Percentiles rank a stretch among this genome's conserved stretches.
Evolutionary conservation across 176 grass and related monocot species (phyloP).

Genomic region (Otatea glauca): DNA sequence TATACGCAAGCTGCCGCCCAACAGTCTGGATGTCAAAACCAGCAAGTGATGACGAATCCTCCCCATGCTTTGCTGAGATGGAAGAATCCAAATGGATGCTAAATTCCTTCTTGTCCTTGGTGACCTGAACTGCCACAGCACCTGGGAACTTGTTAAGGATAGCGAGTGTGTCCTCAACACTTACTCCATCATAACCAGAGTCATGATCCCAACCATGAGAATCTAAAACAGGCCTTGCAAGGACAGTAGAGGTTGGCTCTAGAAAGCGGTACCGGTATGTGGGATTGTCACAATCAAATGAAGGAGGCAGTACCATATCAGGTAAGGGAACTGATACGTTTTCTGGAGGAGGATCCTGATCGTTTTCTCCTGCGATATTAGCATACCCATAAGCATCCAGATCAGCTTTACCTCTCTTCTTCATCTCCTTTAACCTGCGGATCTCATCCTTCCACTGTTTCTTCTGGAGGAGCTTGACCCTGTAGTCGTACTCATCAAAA

Average conservation of each 20-base stretch:
- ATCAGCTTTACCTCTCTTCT: conserved; percentile 67
- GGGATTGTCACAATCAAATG: conserved; percentile 83
- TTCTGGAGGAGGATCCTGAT: conserved; percentile 85
- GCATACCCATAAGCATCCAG: conserved; percentile 62
- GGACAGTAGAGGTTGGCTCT: conserved; percentile 69
- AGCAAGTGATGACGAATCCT: conserved; percentile 77
- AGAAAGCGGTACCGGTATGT: conserved; percentile 89
- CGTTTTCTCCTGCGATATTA: conserved; percentile 56
- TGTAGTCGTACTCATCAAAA: conserved; percentile 98
- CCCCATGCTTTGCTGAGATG: conserved; percentile 85
- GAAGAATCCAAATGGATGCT: conserved; percentile 94
- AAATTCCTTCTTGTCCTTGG: conserved; percentile 98
- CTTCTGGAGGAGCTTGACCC: conserved; percentile 94
- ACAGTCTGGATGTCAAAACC: conserved; percentile 89
- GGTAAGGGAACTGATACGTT: conserved; percentile 79
- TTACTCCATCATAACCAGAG: conserved; percentile 92
- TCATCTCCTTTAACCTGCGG: conserved; percentile 88
- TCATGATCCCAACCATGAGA: conserved; percentile 96
- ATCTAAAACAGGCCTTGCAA: conserved; percentile 85
- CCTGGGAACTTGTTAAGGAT: conserved; percentile 69
- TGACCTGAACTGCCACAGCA: conserved; percentile 72
- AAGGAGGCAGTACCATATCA: conserved; percentile 89
- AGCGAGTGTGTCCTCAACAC: conserved; percentile 78
- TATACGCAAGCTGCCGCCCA: conserved; percentile 76
- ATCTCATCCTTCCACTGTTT: conserved; percentile 99